Conservation (phyloP, 2,329 filamentous ascomycete genomes). For the Didymella segeticola region DNA sequence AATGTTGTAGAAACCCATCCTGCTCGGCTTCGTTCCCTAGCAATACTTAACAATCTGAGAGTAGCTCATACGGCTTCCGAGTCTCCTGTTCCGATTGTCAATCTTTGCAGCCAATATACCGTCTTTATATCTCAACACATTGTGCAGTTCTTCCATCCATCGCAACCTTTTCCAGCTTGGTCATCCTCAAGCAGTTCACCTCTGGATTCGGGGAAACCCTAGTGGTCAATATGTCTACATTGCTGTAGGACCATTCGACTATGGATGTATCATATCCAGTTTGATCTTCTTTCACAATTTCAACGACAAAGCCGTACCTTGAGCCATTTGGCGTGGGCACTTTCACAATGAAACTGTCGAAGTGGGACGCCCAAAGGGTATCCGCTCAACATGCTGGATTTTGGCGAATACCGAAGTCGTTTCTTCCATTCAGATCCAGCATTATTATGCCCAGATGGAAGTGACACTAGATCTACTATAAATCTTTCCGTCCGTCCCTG, state of each 20-base stretch:
- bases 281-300: constrained; percentile 51
- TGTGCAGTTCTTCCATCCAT: constrained; percentile 47
- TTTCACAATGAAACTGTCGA: no score
- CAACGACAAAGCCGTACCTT: constrained; percentile 48
- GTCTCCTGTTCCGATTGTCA: constrained; percentile 18
- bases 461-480: no score
- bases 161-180: constrained; percentile 41
- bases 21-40: constrained; percentile 27
- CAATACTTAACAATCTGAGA: constrained; percentile 38
- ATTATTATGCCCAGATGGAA: no score
- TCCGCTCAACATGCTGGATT: no score
- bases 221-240: constrained; percentile 44
- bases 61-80: constrained; percentile 27
- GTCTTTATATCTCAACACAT: constrained; percentile 48
- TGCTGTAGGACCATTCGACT: constrained; percentile 51
- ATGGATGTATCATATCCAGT: constrained; percentile 50
- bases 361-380: no score
- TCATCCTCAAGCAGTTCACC: constrained; percentile 42
- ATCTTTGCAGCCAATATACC: constrained; percentile 36
- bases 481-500: no score
- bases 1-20: constrained; percentile 28
- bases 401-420: no score
- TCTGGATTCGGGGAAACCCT: constrained; percentile 50
- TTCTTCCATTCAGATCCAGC: no score
- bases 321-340: constrained; percentile 44